A percentile compares a stretch with the other conserved stretches of the same genome.
phyloP scores from a whole-genome alignment of 495 filamentous ascomycete genomes.

The Trichoderma orchidacearum region DNA sequence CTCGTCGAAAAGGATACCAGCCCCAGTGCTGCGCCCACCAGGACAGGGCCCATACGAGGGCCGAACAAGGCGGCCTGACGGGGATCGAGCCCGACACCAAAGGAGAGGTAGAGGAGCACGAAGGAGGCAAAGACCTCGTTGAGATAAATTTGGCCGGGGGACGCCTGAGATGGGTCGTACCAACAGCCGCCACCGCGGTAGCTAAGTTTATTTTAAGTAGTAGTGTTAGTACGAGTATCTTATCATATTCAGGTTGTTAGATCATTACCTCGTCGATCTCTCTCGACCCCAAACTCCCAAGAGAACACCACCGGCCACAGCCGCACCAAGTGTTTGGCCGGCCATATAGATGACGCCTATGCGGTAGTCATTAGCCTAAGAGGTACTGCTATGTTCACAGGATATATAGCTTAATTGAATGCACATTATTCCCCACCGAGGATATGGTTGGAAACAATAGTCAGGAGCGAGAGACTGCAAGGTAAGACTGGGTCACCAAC shows the following conservation, averaged over 20 bases:
- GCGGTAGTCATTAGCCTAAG: too few species aligned
- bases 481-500: not conserved
- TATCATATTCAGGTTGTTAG: not conserved
- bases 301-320: constrained; percentile 29
- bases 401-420: too few species aligned
- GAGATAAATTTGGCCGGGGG: constrained; percentile 20
- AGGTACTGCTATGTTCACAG: too few species aligned
- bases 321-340: constrained; percentile 28
- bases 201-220: constrained; percentile 5
- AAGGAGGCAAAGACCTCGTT: constrained; percentile 32
- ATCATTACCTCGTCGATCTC: constrained; percentile 8
- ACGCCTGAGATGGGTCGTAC: constrained; percentile 10
- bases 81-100: constrained; percentile 45
- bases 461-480: too few species aligned
- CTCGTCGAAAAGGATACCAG: constrained; percentile 31
- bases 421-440: too few species aligned
- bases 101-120: constrained; percentile 25
- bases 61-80: constrained; percentile 38
- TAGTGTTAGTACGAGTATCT: not conserved
- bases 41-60: constrained; percentile 32
- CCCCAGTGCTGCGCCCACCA: constrained; percentile 36
- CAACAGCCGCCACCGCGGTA: constrained; percentile 21
- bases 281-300: constrained; percentile 18
- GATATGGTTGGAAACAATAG: too few species aligned
- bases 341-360: constrained; percentile 26